Conservation (phyloP, 257 asterid species). For the Misopates orontium region DNA sequence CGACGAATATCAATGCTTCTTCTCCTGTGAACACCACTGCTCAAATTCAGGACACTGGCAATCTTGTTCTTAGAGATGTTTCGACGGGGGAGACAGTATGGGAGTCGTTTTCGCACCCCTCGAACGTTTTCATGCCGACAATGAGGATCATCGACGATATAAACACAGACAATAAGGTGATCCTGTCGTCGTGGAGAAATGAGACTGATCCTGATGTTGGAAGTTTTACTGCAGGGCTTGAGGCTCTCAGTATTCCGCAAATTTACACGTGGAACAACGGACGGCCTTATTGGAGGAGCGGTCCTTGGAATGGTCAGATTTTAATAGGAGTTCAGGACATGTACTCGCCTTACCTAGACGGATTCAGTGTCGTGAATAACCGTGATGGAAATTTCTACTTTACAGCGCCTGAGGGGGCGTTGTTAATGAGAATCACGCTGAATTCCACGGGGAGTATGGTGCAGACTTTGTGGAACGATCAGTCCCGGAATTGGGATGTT, state of each 20-base stretch:
- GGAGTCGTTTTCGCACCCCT: constrained; percentile 47
- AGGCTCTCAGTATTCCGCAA: constrained; percentile 37
- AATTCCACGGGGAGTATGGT: constrained; percentile 8
- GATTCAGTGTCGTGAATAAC: constrained; percentile 34
- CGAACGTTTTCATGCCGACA: constrained; percentile 36
- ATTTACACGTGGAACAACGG: constrained; percentile 46
- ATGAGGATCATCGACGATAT: constrained; percentile 37
- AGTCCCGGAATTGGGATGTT: background rate
- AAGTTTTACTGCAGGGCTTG: constrained; percentile 40
- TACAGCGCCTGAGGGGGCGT: constrained; percentile 13
- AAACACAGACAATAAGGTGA: constrained; percentile 37
- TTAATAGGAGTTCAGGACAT: constrained; percentile 52
- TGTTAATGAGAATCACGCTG: constrained; percentile 1
- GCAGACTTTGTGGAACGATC: background rate
- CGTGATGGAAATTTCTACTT: constrained; percentile 1
- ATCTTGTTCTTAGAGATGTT: constrained; percentile 34
- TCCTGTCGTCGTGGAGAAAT: constrained; percentile 42
- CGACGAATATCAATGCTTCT: constrained; percentile 24
- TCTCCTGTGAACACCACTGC: constrained; percentile 27
- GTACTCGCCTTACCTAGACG: constrained; percentile 47
- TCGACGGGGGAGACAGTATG: constrained; percentile 33
- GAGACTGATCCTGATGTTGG: constrained; percentile 37
- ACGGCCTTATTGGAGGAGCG: constrained; percentile 49
- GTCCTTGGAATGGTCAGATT: constrained; percentile 66
- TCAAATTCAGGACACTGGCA: constrained; percentile 40